Percentiles rank a stretch among this genome's conserved stretches.
phyloP scores from a whole-genome alignment of 306 rosid species.

The Vigna hirtella region DNA sequence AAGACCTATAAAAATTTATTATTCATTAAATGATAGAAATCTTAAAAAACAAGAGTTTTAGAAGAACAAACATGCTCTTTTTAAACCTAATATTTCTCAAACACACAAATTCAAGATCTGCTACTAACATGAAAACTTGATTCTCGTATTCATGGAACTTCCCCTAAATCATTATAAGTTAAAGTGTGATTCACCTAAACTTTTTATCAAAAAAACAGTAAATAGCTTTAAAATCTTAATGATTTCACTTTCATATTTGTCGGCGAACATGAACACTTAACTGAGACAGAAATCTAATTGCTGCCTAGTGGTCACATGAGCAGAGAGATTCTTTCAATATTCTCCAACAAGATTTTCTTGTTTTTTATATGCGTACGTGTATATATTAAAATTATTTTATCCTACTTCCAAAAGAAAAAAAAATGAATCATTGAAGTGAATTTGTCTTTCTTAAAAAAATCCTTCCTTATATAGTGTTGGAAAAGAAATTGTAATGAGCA shows the following conservation, averaged over 20 bases:
- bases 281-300: not conserved
- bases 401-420: not conserved
- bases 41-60: too few species aligned
- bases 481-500: not conserved
- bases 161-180: too few species aligned
- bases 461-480: not conserved
- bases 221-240: too few species aligned
- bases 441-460: not conserved
- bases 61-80: too few species aligned
- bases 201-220: too few species aligned
- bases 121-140: too few species aligned
- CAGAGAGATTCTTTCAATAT: slow-evolving; percentile 8
- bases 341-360: not conserved
- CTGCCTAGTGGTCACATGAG: not conserved
- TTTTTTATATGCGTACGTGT: not conserved
- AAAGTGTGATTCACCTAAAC: not conserved
- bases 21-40: too few species aligned
- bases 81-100: too few species aligned
- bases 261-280: not conserved
- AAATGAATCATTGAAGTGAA: not conserved
- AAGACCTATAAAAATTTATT: too few species aligned
- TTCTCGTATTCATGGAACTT: too few species aligned
- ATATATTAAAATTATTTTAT: not conserved
- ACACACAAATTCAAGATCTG: too few species aligned
- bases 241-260: not conserved